Percentiles rank a stretch among this genome's conserved stretches.
Conservation (phyloP, 2,329 filamentous ascomycete species). For the Stachybotrys chlorohalonatus region DNA sequence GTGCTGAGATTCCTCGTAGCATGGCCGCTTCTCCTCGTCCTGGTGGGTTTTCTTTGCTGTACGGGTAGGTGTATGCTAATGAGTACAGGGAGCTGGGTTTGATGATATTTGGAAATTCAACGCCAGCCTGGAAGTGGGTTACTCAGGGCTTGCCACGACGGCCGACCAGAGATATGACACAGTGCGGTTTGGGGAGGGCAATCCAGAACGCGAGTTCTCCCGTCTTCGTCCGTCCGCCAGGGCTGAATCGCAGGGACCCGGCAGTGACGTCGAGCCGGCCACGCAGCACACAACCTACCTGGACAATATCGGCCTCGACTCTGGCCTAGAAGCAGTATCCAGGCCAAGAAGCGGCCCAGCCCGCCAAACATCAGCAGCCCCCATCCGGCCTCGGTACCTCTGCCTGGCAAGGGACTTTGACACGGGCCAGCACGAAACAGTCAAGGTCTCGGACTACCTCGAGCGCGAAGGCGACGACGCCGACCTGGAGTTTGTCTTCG, state of each 20-base stretch:
- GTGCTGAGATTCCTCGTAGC: conserved; percentile 1
- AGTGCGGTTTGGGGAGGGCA: neutral
- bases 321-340: neutral
- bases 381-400: conserved; percentile 8
- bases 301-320: neutral
- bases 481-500: conserved; percentile 25
- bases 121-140: neutral
- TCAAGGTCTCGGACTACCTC: conserved; percentile 14
- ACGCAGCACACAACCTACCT: neutral
- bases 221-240: neutral
- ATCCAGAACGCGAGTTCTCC: neutral
- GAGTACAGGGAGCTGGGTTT: neutral
- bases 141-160: neutral
- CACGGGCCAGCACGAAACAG: conserved; percentile 6
- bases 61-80: neutral
- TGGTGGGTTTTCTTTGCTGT: neutral
- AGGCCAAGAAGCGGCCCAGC: neutral
- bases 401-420: conserved; percentile 13
- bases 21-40: conserved; percentile 1
- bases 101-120: neutral
- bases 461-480: conserved; percentile 10
- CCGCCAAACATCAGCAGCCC: neutral
- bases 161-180: neutral
- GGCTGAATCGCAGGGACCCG: neutral
- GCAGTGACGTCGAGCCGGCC: too few species aligned